Percentiles rank a stretch among this genome's conserved stretches.
phyloP scores from a whole-genome alignment of 225 moss, liverwort and hornwort genomes.

The Marchantia polymorpha region DNA sequence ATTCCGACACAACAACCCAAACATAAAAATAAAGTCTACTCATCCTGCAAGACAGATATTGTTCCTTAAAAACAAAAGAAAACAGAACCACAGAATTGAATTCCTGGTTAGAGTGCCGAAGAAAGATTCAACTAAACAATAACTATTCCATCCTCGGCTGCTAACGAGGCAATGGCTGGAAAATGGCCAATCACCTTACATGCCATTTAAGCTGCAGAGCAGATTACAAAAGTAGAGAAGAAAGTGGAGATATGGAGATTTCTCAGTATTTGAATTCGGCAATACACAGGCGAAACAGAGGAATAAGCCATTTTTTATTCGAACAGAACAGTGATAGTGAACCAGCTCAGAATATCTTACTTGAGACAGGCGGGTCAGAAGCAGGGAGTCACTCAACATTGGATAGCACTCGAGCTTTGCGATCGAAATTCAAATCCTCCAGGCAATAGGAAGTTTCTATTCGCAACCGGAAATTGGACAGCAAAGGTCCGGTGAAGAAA shows the following conservation, averaged over 20 bases:
- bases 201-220: neutral
- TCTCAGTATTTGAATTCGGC: no score
- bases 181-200: neutral
- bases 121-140: no score
- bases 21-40: neutral
- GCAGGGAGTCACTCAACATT: conserved; percentile 3
- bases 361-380: conserved; percentile 7
- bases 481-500: no score
- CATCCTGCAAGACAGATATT: neutral
- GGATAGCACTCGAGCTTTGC: neutral
- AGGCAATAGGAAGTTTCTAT: no score
- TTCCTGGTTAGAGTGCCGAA: neutral
- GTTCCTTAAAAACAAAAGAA: neutral
- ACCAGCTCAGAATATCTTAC: neutral
- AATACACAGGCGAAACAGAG: no score
- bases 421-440: no score
- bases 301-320: neutral
- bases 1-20: neutral
- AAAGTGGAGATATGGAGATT: neutral
- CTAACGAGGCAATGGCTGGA: neutral
- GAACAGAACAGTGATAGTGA: neutral
- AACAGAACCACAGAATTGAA: neutral
- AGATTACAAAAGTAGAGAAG: neutral
- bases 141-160: no score
- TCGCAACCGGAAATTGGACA: no score